phyloP scores from a whole-genome alignment of 1,284 basidiomycete genomes.

The Ceratobasidium sp. region DNA sequence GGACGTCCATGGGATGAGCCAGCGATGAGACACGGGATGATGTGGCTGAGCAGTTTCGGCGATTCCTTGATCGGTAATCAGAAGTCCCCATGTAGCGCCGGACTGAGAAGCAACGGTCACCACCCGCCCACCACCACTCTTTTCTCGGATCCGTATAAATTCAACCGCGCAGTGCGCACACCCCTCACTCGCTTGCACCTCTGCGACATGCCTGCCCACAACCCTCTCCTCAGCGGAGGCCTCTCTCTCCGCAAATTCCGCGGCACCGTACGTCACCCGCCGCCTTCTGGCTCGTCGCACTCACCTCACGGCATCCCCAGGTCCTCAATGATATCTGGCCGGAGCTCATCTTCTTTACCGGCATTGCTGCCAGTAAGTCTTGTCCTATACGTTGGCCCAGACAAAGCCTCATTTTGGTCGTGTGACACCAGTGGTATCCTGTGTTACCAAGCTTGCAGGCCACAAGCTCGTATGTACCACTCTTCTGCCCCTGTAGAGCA shows the following conservation, averaged over 20 bases:
- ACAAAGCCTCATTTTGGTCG: neutral
- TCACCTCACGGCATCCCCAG: neutral
- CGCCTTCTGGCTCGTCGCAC: neutral
- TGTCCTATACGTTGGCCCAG: neutral
- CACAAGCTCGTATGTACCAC: neutral
- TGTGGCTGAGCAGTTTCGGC: conserved; percentile 3
- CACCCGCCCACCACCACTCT: neutral
- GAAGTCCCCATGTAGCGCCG: conserved; percentile 1
- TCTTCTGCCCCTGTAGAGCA: neutral
- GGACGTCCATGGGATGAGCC: neutral
- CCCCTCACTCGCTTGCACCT: neutral
- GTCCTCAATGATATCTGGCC: conserved; percentile 34
- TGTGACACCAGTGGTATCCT: conserved; percentile 20
- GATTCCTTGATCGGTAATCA: conserved; percentile 19
- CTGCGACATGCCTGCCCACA: conserved; percentile 7
- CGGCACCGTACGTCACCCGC: conserved; percentile 7
- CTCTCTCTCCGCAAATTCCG: conserved; percentile 26
- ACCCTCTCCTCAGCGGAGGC: conserved; percentile 16
- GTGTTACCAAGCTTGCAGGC: conserved; percentile 2
- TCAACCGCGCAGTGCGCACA: neutral
- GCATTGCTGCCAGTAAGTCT: conserved; percentile 18
- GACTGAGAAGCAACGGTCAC: neutral
- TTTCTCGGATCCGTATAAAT: neutral
- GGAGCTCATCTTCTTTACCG: conserved; percentile 23
- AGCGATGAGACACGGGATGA: neutral